These are phyloP conservation scores for Kentomonas sorsogonicus DNA, from an alignment of 208 protist genomes.

Conservation along the genomic window DNA sequence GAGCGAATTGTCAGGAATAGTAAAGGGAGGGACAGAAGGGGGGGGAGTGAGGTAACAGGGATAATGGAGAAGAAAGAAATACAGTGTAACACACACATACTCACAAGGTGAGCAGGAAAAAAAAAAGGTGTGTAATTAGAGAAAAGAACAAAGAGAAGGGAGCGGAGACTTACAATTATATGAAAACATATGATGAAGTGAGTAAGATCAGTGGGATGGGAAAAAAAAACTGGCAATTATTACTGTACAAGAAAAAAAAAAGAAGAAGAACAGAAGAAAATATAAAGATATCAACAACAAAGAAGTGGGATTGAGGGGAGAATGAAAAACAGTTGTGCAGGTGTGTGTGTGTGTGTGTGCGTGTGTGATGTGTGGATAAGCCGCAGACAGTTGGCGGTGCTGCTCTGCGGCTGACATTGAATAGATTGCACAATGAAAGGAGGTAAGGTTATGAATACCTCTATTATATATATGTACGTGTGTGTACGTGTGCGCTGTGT, in stretches of 20 bases:
- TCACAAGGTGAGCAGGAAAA: conserved; percentile 8
- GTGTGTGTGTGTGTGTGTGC: conserved; percentile 8
- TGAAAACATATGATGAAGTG: conserved; percentile 6
- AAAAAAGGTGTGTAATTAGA: conserved; percentile 6
- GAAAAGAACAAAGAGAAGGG: conserved; percentile 13
- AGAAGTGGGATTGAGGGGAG: no score
- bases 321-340: no score
- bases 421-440: background rate
- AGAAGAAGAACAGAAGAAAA: conserved; percentile 6
- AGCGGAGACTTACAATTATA: conserved; percentile 5
- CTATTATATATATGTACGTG: conserved; percentile 1
- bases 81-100: conserved; percentile 10
- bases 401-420: background rate
- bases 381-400: background rate
- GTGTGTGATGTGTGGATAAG: background rate
- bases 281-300: conserved; percentile 13
- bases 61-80: conserved; percentile 4
- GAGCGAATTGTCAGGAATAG: no score
- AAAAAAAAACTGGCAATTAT: conserved; percentile 5
- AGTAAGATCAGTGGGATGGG: background rate
- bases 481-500: conserved; percentile 2
- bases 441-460: background rate
- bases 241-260: background rate
- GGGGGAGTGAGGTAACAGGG: conserved; percentile 1
- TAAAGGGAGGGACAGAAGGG: background rate